phyloP scores from a whole-genome alignment of 768 basidiomycete species.

The Cystobasidium onofrii region DNA sequence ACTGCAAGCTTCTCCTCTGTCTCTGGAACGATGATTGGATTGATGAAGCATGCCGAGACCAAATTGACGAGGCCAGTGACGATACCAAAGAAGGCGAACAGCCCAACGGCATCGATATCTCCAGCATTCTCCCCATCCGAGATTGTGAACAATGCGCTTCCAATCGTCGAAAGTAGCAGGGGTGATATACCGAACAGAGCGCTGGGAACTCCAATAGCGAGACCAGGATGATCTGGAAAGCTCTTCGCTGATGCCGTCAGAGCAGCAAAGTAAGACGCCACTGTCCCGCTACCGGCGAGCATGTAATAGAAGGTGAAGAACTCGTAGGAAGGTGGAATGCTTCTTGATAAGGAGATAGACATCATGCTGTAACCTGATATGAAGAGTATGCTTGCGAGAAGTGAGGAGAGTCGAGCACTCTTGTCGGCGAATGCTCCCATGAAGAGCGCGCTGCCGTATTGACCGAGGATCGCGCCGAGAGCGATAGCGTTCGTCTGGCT shows the following conservation, averaged over 20 bases:
- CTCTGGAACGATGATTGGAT: slow-evolving; percentile 25
- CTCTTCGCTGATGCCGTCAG: slow-evolving; percentile 33
- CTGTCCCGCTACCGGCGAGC: slow-evolving; percentile 35
- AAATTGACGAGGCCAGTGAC: slow-evolving; percentile 34
- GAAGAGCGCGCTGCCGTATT: slow-evolving; percentile 6
- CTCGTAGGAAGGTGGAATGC: slow-evolving; percentile 3
- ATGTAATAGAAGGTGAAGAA: slow-evolving; percentile 17
- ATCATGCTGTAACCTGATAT: background rate
- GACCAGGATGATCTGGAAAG: slow-evolving; percentile 37
- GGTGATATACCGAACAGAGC: slow-evolving; percentile 40
- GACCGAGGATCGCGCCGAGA: slow-evolving; percentile 15
- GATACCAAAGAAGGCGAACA: slow-evolving; percentile 37
- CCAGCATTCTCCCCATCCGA: background rate
- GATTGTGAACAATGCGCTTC: slow-evolving; percentile 5
- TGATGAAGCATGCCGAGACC: slow-evolving; percentile 29
- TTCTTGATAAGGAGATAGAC: background rate
- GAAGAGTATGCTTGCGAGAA: slow-evolving; percentile 52
- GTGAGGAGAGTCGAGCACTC: slow-evolving; percentile 78
- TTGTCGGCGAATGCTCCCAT: slow-evolving; percentile 62
- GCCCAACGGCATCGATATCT: slow-evolving; percentile 35
- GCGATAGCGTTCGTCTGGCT: slow-evolving; percentile 10
- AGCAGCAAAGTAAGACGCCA: slow-evolving; percentile 35
- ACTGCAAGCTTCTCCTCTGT: background rate
- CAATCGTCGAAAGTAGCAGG: slow-evolving; percentile 38
- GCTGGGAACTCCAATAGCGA: slow-evolving; percentile 38